These are phyloP conservation scores for Rhododendron mucronatum DNA, from an alignment of 148 eudicot genomes.

Conservation along the genomic window DNA sequence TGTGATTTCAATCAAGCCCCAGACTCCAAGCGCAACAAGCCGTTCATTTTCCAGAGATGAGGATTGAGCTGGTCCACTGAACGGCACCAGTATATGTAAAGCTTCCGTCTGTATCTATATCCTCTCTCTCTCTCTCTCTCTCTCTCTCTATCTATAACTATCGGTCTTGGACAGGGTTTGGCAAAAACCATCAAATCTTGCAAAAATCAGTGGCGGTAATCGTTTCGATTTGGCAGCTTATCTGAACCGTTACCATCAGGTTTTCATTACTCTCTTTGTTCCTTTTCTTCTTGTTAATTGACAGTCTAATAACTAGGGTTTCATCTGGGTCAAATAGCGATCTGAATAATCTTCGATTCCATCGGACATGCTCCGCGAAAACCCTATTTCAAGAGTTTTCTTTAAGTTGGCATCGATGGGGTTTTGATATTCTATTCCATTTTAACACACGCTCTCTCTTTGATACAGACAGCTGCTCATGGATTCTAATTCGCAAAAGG, in stretches of 20 bases:
- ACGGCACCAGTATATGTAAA: neutral
- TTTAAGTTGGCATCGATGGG: neutral
- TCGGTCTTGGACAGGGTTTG: neutral
- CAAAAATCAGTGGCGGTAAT: neutral
- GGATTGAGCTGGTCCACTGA: constrained; percentile 15
- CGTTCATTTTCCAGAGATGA: constrained; percentile 10
- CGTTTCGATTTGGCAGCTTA: neutral
- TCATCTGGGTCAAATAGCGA: neutral
- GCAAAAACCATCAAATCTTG: neutral
- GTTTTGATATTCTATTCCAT: constrained; percentile 1
- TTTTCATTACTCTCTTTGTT: neutral
- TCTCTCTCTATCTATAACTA: neutral
- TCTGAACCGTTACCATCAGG: neutral
- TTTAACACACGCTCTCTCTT: neutral
- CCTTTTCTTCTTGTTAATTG: neutral
- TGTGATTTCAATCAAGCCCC: neutral
- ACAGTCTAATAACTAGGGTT: neutral
- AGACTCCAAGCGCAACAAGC: neutral
- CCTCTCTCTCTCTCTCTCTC: neutral
- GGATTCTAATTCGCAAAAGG: constrained; percentile 43
- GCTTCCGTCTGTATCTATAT: neutral
- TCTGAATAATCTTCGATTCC: neutral
- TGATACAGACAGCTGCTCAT: constrained; percentile 12
- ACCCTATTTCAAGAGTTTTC: neutral
- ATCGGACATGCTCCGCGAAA: neutral